Evolutionary conservation across 1,139 yeast species (phyloP).

Genomic region (Yamadazyma atmosphaerica): DNA sequence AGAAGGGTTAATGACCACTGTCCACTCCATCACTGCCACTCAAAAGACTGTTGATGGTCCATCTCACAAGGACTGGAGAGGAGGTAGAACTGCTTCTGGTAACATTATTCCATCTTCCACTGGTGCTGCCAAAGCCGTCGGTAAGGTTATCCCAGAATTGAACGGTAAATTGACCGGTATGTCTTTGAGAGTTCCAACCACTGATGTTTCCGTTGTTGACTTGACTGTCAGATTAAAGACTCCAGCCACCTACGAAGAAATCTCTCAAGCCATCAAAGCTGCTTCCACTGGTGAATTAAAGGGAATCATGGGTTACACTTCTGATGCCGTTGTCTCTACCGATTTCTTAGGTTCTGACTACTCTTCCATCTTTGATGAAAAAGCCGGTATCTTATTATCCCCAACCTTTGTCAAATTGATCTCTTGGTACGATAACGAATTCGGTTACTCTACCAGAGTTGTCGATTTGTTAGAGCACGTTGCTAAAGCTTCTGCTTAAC

Average conservation of each 20-base stretch:
- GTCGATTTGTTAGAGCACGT: conserved; percentile 80
- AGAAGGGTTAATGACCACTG: conserved; percentile 90
- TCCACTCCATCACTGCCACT: conserved; percentile 88
- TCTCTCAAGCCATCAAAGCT: conserved; percentile 68
- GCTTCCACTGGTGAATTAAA: conserved; percentile 70
- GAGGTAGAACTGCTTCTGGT: conserved; percentile 90
- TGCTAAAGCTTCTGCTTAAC: conserved; percentile 47
- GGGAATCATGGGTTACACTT: conserved; percentile 82
- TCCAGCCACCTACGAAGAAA: conserved; percentile 72
- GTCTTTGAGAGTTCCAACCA: conserved; percentile 86
- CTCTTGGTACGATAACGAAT: conserved; percentile 91
- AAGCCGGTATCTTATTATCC: conserved; percentile 82
- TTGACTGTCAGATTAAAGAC: conserved; percentile 58
- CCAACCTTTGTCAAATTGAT: conserved; percentile 83
- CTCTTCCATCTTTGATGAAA: conserved; percentile 82
- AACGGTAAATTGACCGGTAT: conserved; percentile 90
- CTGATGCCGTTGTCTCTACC: conserved; percentile 82
- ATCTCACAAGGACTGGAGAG: conserved; percentile 93
- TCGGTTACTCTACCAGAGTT: conserved; percentile 90
- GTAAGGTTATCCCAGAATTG: conserved; percentile 85
- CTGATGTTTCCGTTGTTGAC: conserved; percentile 71
- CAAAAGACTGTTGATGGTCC: conserved; percentile 93
- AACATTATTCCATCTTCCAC: conserved; percentile 89
- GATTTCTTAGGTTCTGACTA: conserved; percentile 77
- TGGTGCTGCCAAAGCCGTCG: conserved; percentile 94